Conservation (phyloP, 495 filamentous ascomycete species). For the Aspergillus coremiiformis region DNA sequence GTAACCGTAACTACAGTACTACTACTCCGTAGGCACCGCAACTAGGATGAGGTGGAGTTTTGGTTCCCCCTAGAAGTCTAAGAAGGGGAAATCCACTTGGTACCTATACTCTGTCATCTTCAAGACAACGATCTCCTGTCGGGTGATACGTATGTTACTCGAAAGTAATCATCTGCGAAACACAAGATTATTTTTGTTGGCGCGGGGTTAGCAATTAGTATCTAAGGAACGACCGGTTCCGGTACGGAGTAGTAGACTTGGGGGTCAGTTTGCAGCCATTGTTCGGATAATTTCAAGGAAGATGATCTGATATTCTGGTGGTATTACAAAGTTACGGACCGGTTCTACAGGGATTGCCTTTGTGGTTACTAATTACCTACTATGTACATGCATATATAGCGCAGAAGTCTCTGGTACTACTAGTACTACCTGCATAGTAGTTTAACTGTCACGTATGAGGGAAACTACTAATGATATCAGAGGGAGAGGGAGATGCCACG, state of each 20-base stretch:
- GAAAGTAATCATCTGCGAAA: neutral
- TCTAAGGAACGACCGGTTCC: neutral
- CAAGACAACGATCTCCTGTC: neutral
- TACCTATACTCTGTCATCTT: neutral
- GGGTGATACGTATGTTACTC: neutral
- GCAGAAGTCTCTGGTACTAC: neutral
- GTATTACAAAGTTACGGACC: neutral
- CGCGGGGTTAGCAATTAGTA: neutral
- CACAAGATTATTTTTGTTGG: neutral
- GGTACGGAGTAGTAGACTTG: no score
- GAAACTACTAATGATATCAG: conserved; percentile 11
- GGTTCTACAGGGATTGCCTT: neutral
- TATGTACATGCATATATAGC: neutral
- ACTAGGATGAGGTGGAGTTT: no score
- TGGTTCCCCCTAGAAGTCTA: neutral
- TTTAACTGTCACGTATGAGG: neutral
- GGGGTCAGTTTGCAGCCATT: no score
- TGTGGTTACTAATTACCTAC: neutral
- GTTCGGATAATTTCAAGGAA: conserved; percentile 7
- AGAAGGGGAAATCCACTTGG: neutral
- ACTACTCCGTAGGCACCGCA: neutral
- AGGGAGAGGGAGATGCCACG: neutral
- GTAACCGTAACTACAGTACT: no score
- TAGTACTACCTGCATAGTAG: neutral
- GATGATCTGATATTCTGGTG: neutral